Conservation (phyloP, 805 yeast genomes). For the Yamadazyma akitaensis region DNA sequence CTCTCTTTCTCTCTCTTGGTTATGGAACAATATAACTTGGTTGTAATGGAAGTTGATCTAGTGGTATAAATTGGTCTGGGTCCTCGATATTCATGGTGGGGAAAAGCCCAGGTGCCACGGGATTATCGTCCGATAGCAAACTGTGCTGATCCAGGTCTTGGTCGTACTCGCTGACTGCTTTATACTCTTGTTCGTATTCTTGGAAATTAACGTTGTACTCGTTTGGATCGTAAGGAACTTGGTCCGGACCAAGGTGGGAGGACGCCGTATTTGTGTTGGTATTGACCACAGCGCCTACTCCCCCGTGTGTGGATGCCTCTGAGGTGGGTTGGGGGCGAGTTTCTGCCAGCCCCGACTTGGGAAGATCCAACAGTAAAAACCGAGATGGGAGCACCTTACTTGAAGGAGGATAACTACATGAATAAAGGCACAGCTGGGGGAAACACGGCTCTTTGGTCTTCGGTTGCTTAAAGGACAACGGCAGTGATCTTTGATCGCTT, state of each 20-base stretch:
- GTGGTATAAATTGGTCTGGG: slow-evolving; percentile 22
- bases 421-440: background rate
- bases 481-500: background rate
- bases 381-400: background rate
- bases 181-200: background rate
- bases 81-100: slow-evolving; percentile 30
- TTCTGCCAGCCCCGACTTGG: background rate
- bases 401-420: slow-evolving; percentile 7
- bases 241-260: too few relatives aligned
- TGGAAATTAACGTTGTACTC: background rate
- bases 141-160: slow-evolving; percentile 1
- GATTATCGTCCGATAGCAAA: slow-evolving; percentile 15
- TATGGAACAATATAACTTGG: slow-evolving; percentile 24
- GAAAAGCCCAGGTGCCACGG: slow-evolving; percentile 35
- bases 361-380: background rate
- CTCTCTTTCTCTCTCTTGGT: too few relatives aligned
- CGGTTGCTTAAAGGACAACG: too few relatives aligned
- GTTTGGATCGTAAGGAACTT: background rate
- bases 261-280: too few relatives aligned
- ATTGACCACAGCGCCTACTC: too few relatives aligned
- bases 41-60: slow-evolving; percentile 25
- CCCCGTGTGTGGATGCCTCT: too few relatives aligned
- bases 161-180: background rate
- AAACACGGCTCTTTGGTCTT: background rate
- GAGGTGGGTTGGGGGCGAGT: too few relatives aligned